Evolutionary conservation across 2,329 filamentous ascomycete genomes (phyloP).

Genomic region (Parastagonospora nodorum): DNA sequence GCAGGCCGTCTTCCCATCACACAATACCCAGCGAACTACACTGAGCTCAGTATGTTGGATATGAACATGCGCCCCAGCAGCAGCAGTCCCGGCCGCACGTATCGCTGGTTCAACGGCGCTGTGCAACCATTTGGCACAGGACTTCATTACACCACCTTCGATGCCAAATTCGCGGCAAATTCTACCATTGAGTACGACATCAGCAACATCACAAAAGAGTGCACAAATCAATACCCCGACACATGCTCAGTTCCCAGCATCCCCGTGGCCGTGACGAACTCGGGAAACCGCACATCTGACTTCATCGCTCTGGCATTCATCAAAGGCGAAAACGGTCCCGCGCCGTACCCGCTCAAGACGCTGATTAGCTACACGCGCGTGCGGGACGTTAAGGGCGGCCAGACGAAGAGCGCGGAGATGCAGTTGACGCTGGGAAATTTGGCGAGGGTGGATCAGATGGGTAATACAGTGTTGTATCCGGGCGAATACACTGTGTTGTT

Average conservation of each 20-base stretch:
- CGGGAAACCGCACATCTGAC: slow-evolving; percentile 54
- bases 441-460: slow-evolving; percentile 56
- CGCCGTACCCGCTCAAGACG: slow-evolving; percentile 59
- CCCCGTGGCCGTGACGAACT: slow-evolving; percentile 55
- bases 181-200: slow-evolving; percentile 33
- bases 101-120: slow-evolving; percentile 62
- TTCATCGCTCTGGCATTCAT: slow-evolving; percentile 60
- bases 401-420: slow-evolving; percentile 41
- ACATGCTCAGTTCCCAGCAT: slow-evolving; percentile 48
- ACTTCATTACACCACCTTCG: slow-evolving; percentile 64
- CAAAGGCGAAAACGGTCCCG: slow-evolving; percentile 54
- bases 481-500: slow-evolving; percentile 52
- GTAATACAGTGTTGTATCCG: slow-evolving; percentile 59
- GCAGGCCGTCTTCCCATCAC: slow-evolving; percentile 62
- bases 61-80: slow-evolving; percentile 58
- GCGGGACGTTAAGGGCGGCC: slow-evolving; percentile 43
- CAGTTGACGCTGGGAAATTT: slow-evolving; percentile 56
- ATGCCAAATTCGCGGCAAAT: slow-evolving; percentile 10
- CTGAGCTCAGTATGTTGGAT: slow-evolving; percentile 58
- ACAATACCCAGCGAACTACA: slow-evolving; percentile 61
- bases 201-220: slow-evolving; percentile 43
- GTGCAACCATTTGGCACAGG: slow-evolving; percentile 62
- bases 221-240: slow-evolving; percentile 30
- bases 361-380: slow-evolving; percentile 59
- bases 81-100: slow-evolving; percentile 60